A percentile compares a stretch with the other conserved stretches of the same genome.
phyloP scores from a whole-genome alignment of 2,329 filamentous ascomycete species.

The Thielaviopsis musarum region DNA sequence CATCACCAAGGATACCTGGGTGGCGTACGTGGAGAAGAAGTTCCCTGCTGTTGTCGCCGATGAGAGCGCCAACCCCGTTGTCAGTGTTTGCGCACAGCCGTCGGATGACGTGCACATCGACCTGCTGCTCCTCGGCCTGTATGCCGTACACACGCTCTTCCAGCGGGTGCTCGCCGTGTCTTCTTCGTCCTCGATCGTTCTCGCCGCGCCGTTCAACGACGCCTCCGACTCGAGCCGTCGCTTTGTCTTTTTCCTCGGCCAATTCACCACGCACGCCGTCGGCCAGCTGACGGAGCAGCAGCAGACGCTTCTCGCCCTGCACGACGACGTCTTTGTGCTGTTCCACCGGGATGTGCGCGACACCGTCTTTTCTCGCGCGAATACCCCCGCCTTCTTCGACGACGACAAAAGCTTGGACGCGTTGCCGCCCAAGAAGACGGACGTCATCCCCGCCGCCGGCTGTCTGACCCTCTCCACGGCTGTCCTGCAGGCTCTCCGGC shows the following conservation, averaged over 20 bases:
- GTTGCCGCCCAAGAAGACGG: background rate
- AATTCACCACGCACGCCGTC: slow-evolving; percentile 21
- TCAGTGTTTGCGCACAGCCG: background rate
- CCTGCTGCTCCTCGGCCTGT: slow-evolving; percentile 6
- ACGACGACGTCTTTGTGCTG: slow-evolving; percentile 21
- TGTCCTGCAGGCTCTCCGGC: slow-evolving; percentile 22
- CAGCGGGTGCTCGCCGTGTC: background rate
- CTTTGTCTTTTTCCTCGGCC: slow-evolving; percentile 10
- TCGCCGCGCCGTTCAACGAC: slow-evolving; percentile 7
- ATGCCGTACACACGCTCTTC: slow-evolving; percentile 4
- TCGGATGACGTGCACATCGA: slow-evolving; percentile 5
- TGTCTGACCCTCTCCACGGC: slow-evolving; percentile 20
- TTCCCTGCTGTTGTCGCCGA: slow-evolving; percentile 17
- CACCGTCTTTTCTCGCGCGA: background rate
- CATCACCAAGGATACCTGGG: slow-evolving; percentile 16
- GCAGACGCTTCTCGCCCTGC: slow-evolving; percentile 19
- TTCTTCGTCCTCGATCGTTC: background rate
- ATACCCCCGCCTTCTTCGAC: slow-evolving; percentile 3
- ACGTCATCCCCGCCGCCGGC: background rate
- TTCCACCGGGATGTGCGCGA: slow-evolving; percentile 18
- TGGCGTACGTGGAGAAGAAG: slow-evolving; percentile 15
- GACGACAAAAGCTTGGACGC: background rate
- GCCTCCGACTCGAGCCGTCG: slow-evolving; percentile 5
- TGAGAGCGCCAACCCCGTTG: background rate
- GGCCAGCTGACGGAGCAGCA: slow-evolving; percentile 23